Conservation (phyloP, 2,329 filamentous ascomycete genomes). For the Pyrenochaeta sp. region DNA sequence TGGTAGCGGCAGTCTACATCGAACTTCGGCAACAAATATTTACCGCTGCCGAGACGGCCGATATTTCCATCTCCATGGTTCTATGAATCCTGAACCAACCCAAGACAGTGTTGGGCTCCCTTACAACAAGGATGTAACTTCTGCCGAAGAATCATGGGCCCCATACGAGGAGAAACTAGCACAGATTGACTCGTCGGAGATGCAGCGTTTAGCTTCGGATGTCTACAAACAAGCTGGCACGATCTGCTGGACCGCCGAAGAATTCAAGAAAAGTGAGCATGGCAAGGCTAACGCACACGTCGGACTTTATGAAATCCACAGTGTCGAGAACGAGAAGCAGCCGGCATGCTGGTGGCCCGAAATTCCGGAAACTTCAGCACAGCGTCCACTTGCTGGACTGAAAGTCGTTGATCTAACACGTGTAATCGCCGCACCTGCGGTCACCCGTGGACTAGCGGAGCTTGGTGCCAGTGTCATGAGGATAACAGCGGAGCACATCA, state of each 20-base stretch:
- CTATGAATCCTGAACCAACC: slow-evolving; percentile 56
- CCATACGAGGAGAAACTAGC: slow-evolving; percentile 45
- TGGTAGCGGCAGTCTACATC: slow-evolving; percentile 28
- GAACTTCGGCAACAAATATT: slow-evolving; percentile 53
- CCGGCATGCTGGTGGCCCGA: slow-evolving; percentile 54
- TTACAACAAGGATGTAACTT: slow-evolving; percentile 32
- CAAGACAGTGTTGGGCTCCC: slow-evolving; percentile 48
- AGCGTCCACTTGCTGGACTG: slow-evolving; percentile 56
- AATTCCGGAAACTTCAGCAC: slow-evolving; percentile 34
- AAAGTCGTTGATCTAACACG: slow-evolving; percentile 60
- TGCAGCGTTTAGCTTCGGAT: slow-evolving; percentile 49
- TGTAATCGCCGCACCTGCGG: slow-evolving; percentile 58
- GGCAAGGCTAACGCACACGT: slow-evolving; percentile 53
- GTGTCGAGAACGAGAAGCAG: slow-evolving; percentile 35
- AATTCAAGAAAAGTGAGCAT: slow-evolving; percentile 50
- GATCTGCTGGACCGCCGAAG: slow-evolving; percentile 48
- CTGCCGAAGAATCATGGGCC: slow-evolving; percentile 40
- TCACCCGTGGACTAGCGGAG: slow-evolving; percentile 54
- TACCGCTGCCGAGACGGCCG: slow-evolving; percentile 56
- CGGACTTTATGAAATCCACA: slow-evolving; percentile 50
- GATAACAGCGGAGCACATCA: slow-evolving; percentile 50
- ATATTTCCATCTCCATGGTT: slow-evolving; percentile 58
- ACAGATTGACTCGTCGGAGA: slow-evolving; percentile 41
- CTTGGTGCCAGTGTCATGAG: slow-evolving; percentile 58
- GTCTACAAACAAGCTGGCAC: slow-evolving; percentile 52